Evolutionary conservation across 2,329 filamentous ascomycete genomes (phyloP).

Genomic region (Scytalidium lignicola): DNA sequence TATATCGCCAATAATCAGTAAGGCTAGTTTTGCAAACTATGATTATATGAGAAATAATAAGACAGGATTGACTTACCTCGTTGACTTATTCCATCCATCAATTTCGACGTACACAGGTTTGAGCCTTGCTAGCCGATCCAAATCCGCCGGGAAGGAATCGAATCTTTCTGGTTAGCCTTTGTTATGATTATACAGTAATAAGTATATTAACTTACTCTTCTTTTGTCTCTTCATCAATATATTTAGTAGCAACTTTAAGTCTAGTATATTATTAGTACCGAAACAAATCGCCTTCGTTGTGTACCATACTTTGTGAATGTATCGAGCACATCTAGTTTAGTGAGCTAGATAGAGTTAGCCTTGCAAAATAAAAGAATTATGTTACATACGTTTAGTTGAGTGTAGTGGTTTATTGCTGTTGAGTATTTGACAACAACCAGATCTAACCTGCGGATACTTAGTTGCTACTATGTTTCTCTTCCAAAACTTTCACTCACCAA

Average conservation of each 20-base stretch:
- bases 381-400: neutral
- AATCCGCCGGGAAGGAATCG: slow-evolving; percentile 60
- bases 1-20: neutral
- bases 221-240: slow-evolving; percentile 45
- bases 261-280: slow-evolving; percentile 29
- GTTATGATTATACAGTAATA: slow-evolving; percentile 13
- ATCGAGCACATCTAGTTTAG: slow-evolving; percentile 66
- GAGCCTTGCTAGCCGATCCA: slow-evolving; percentile 49
- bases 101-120: slow-evolving; percentile 65
- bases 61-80: slow-evolving; percentile 32
- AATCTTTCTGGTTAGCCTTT: slow-evolving; percentile 34
- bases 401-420: slow-evolving; percentile 22
- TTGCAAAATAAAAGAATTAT: slow-evolving; percentile 60
- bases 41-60: slow-evolving; percentile 15
- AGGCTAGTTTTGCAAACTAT: neutral
- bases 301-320: slow-evolving; percentile 47
- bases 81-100: slow-evolving; percentile 63
- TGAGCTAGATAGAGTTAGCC: slow-evolving; percentile 51
- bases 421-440: slow-evolving; percentile 59
- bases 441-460: slow-evolving; percentile 40
- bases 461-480: slow-evolving; percentile 17
- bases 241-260: slow-evolving; percentile 70
- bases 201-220: slow-evolving; percentile 33
- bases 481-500: slow-evolving; percentile 47
- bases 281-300: neutral